Evolutionary conservation across 257 asterid genomes (phyloP), one percentile per base, ranked within the genome.

Genomic region (Gentiana macrophylla): DNA sequence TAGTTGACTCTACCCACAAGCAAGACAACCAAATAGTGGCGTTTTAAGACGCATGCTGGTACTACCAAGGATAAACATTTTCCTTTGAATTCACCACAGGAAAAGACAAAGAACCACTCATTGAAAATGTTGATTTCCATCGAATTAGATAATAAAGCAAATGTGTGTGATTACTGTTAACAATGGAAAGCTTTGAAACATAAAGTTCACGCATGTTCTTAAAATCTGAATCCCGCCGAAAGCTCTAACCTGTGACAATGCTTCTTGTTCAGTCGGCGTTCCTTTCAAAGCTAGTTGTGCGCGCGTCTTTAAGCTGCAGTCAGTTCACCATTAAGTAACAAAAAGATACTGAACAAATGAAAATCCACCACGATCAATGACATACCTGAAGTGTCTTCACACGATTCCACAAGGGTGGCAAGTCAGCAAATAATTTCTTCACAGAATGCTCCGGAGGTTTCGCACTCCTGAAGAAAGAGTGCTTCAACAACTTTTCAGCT

Each of bases 251-350:
- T 81, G 94, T 67, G 99, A 92, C 60, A 88, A 68, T 56, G 99
- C 99, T 83, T 92, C 99, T 74, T 85, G 86, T 72, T 85, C 97
- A 7, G 95, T 77, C 35, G 95, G 91, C 97, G 88, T 75, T 70
- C 65, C 84, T 69, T 88, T 88, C 74, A 88, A 69, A 75, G 99
- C 99, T 55, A 92, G 95, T 67, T 92, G 94, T 43, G 97, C 94
- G 60, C n/a, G 94, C 99, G 77, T 92, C 99, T 78, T 86, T 92
- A 51, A 79, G 66, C 97, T 92, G 76, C 74, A 77, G 60, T 50
- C 74, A 77, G 60, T 50, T 67, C 46, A 67, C 63, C 56, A 62
- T 44, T 65, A 70, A 56, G 62, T 35, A 36, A 64, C 60, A 37
- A 53, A 66, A 46, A 67, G 57, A 12, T 57, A 62, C 49, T 24